Evolutionary conservation across 148 eudicot species (phyloP), one percentile per base, ranked within the genome.

Genomic region (Dysphania ambrosioides): DNA sequence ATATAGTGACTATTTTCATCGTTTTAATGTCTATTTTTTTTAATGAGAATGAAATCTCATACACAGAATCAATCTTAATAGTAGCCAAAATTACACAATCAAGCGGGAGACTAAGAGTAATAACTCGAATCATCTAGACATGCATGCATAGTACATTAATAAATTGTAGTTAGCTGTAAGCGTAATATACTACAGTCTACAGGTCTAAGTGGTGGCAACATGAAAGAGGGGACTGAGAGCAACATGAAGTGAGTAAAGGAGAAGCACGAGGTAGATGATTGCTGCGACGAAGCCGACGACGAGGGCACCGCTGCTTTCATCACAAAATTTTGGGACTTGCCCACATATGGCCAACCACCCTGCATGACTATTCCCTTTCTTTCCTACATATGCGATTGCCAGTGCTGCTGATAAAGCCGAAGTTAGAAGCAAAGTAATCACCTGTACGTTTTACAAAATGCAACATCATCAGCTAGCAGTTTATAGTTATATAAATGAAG

Each of bases 291-390:
- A 85, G 30, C 94, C 94, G 16, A 89, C 80, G 6, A 79, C 67
- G 13, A 93, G 73, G n/a, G 94, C 86, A 23, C 81, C 88, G 0
- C 73, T 79, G 6, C 82, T 85, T 34, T 80, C 89, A 56, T 91
- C 81, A 76, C 98, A 93, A 34, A 88, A 93, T 70, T 91, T 91
- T 7, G 88, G 85, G 60, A 93, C 97, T 84, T 86, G 98, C 8
- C 78, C 88, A 49, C 98, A 93, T 26, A 93, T 88, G 5, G 98
- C 93, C 47, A 89, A 83, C 98, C 98, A 93, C 35, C 97, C 98
- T 3, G 98, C 97, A 81, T 89, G 85, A 15, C 34, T 42, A 75
- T 91, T 89, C 47, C 98, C 97, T 26, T 88, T 84, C 84, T 87
- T 91, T 60, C 90, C 98, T 80, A 93, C 83, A 26, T 88, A 88